Percentiles rank a stretch among this genome's conserved stretches.
phyloP scores from a whole-genome alignment of 2,329 filamentous ascomycete genomes.

The Sclerotinia minor region DNA sequence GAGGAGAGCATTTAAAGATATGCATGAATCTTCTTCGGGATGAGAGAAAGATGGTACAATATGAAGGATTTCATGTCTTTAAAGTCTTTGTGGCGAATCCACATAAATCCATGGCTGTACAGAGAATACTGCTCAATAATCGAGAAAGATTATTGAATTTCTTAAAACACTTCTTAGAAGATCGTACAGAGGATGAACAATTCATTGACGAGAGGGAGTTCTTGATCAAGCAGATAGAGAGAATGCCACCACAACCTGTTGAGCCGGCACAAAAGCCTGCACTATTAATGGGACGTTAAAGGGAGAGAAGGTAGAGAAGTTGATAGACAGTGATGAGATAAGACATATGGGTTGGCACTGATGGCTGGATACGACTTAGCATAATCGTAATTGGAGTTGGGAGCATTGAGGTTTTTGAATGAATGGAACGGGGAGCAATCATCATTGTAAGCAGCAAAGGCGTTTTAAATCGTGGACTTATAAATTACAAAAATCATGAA shows the following conservation, averaged over 20 bases:
- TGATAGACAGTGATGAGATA: constrained; percentile 24
- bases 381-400: constrained; percentile 25
- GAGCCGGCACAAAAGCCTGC: constrained; percentile 43
- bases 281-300: constrained; percentile 38
- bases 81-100: constrained; percentile 99
- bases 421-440: constrained; percentile 12
- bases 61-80: constrained; percentile 98
- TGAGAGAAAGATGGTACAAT: constrained; percentile 98
- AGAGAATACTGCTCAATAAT: constrained; percentile 95
- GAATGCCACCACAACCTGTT: constrained; percentile 61
- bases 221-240: constrained; percentile 87
- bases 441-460: constrained; percentile 22
- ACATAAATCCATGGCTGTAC: constrained; percentile 94
- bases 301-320: constrained; percentile 9
- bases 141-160: constrained; percentile 87
- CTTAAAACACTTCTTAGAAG: constrained; percentile 86
- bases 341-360: constrained; percentile 23
- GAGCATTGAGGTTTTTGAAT: constrained; percentile 25
- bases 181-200: constrained; percentile 95
- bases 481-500: constrained; percentile 5
- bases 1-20: constrained; percentile 93
- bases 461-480: constrained; percentile 18
- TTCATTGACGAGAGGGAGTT: constrained; percentile 98
- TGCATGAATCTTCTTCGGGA: constrained; percentile 97
- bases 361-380: constrained; percentile 23